Base-by-base conservation (phyloP, 2,329 filamentous ascomycete genomes). In the Penicillium fuscoglaucum region DNA sequence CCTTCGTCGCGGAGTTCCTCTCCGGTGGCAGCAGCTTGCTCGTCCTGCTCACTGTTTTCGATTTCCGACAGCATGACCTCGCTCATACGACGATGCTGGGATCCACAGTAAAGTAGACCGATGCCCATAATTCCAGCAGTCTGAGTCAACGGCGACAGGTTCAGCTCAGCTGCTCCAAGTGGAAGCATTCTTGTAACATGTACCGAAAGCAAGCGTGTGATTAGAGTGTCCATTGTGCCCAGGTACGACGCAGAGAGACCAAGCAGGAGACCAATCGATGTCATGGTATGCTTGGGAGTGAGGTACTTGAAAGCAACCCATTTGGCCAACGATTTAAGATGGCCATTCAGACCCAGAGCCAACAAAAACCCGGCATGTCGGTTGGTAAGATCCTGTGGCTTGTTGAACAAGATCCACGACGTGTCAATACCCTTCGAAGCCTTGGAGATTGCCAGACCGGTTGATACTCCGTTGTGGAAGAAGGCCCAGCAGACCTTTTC, bases 221-320 rank as follows among this genome's bases (percentile, higher is more conserved):
- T 93, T 29, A 97, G 82, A 2, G 91, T 95, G 73, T 99, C 95
- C 93, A 98, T 98, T 2, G 93, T 98, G 1, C 96, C 95, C 65
- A 97, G 83, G 71, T 96, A 96, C 1, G 95, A 98, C 28, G 91
- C 95, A 9, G 95, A 93, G 19, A 99, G 81, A 1, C 95, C 95
- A 0, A 99, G 82, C 3, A 99, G 82, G n/a, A 99, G 81, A 10
- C 95, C 95, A 55, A 99, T 93, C 0, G 95, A 98, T 26, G 95
- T 98, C 95, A 99, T 99, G 28, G 93, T 96, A 74, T 99, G 96
- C 70, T 99, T 99, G 1, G 95, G 93, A 0, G 95, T 99, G n/a
- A 99, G 80, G 67, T 99, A 99, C 71, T 97, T 98, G 83, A 98
- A 99, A 9, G 93, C 93, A 44, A 99, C 89, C 93, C 95, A 99